Conservation (phyloP, 345 rosid genomes). For the Syzygium jambos region DNA sequence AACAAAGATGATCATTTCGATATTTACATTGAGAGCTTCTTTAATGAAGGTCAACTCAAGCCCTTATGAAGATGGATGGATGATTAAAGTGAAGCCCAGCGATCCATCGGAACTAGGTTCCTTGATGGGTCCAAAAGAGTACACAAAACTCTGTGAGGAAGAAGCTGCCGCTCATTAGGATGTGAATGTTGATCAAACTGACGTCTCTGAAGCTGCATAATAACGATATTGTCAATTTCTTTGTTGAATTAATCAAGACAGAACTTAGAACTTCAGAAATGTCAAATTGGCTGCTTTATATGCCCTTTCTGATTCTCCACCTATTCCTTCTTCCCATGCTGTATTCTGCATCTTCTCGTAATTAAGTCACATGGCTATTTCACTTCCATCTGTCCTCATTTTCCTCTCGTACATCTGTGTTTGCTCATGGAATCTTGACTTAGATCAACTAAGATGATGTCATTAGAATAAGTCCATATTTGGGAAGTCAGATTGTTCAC, state of each 20-base stretch:
- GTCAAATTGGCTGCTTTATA: not conserved
- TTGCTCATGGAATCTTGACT: not conserved
- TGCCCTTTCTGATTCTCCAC: not conserved
- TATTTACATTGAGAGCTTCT: not conserved
- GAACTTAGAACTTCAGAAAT: not conserved
- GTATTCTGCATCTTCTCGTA: constrained; percentile 10
- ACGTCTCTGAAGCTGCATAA: constrained; percentile 2
- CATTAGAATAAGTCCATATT: not conserved
- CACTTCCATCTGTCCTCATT: not conserved
- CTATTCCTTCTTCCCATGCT: not conserved
- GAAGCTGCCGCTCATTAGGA: constrained; percentile 85
- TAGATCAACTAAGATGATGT: not conserved
- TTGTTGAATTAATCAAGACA: not conserved
- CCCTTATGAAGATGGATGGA: constrained; percentile 92
- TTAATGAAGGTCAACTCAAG: constrained; percentile 63
- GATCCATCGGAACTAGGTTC: constrained; percentile 65
- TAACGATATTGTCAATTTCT: not conserved
- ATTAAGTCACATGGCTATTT: constrained; percentile 1
- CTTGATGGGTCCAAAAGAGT: constrained; percentile 71
- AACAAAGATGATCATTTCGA: not conserved
- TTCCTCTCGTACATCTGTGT: not conserved
- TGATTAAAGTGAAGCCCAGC: constrained; percentile 92
- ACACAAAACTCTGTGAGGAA: constrained; percentile 86
- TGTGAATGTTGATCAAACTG: not conserved
- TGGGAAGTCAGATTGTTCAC: not conserved